These are phyloP conservation scores for Phytopythium cucurbitacearum DNA, from an alignment of 352 stramenopile species.

Conservation along the genomic window DNA sequence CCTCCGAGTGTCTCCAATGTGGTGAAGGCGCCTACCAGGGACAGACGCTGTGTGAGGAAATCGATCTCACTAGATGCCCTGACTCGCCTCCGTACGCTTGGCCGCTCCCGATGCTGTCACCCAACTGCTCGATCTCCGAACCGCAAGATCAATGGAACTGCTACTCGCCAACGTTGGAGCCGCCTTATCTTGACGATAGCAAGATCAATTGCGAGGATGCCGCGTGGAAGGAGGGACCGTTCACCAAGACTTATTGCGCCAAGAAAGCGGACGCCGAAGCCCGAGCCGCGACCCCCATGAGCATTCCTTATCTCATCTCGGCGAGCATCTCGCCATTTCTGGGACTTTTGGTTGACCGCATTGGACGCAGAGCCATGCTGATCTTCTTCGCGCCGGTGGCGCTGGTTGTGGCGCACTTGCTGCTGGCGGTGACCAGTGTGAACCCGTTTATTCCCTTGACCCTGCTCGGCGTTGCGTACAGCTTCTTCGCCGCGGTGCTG, in stretches of 20 bases:
- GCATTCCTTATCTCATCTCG: slow-evolving; percentile 92
- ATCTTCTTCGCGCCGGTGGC: slow-evolving; percentile 65
- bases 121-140: slow-evolving; percentile 63
- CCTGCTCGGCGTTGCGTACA: slow-evolving; percentile 91
- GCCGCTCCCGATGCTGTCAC: slow-evolving; percentile 61
- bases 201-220: slow-evolving; percentile 77
- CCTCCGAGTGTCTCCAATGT: slow-evolving; percentile 43
- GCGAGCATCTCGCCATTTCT: slow-evolving; percentile 88
- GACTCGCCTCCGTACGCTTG: slow-evolving; percentile 68
- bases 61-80: slow-evolving; percentile 41
- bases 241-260: slow-evolving; percentile 53
- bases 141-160: slow-evolving; percentile 61
- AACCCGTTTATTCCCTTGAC: slow-evolving; percentile 84
- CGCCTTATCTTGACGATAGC: slow-evolving; percentile 54
- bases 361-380: slow-evolving; percentile 82
- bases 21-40: slow-evolving; percentile 49
- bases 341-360: slow-evolving; percentile 86
- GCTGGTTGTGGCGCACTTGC: slow-evolving; percentile 80
- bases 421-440: slow-evolving; percentile 72
- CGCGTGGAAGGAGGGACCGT: slow-evolving; percentile 57
- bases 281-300: slow-evolving; percentile 85
- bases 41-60: slow-evolving; percentile 41
- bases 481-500: slow-evolving; percentile 88
- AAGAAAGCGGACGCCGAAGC: slow-evolving; percentile 57
- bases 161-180: slow-evolving; percentile 15